These are phyloP conservation scores for Hagleromyces aurorensis DNA, from an alignment of 805 yeast species.

Conservation along the genomic window DNA sequence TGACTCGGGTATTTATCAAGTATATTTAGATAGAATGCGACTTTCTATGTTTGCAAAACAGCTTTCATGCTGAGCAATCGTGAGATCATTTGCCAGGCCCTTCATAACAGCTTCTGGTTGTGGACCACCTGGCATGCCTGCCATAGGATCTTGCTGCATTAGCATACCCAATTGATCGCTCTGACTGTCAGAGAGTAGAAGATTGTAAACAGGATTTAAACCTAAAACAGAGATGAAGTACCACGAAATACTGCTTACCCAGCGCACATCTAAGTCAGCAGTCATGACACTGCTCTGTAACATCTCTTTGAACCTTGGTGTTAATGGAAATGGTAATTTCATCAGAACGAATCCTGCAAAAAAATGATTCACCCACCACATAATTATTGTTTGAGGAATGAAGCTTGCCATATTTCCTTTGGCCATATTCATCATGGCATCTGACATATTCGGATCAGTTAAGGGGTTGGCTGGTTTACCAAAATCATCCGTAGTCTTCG, in stretches of 20 bases:
- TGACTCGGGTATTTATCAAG: not conserved
- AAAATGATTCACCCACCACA: conserved; percentile 94
- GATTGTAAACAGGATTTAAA: conserved; percentile 65
- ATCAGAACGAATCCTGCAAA: conserved; percentile 85
- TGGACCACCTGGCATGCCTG: conserved; percentile 49
- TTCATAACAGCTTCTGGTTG: conserved; percentile 55
- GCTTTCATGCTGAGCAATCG: conserved; percentile 49
- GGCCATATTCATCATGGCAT: conserved; percentile 66
- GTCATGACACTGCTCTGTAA: conserved; percentile 82
- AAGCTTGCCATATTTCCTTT: conserved; percentile 77
- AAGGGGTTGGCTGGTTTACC: conserved; percentile 49
- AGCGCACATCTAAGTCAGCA: conserved; percentile 76
- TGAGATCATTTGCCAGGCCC: conserved; percentile 66
- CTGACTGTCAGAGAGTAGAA: conserved; percentile 39
- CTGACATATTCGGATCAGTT: conserved; percentile 62
- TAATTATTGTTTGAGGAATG: conserved; percentile 85
- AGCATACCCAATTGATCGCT: conserved; percentile 24
- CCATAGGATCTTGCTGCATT: conserved; percentile 24
- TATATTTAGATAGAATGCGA: conserved; percentile 34
- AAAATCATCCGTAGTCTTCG: conserved; percentile 36
- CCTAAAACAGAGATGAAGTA: conserved; percentile 86
- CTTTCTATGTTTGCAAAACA: conserved; percentile 55
- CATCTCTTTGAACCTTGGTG: conserved; percentile 85
- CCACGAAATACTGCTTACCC: conserved; percentile 95
- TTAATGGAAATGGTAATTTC: conserved; percentile 87